Evolutionary conservation across 148 eudicot genomes (phyloP).

Genomic region (Fallopia convolvulus): DNA sequence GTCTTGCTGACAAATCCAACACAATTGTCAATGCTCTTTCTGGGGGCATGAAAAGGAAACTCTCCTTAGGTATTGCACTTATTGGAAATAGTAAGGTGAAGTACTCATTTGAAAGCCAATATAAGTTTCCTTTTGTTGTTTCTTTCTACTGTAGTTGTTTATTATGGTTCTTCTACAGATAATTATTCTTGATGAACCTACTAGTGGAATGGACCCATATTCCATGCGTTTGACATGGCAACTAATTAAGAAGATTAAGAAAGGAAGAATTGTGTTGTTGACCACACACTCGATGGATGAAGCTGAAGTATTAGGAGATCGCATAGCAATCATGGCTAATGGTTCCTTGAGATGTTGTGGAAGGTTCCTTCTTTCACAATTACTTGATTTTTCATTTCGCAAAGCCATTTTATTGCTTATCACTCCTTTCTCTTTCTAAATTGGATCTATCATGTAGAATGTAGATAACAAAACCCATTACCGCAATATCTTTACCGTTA

Average conservation of each 20-base stretch:
- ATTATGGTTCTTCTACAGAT: conserved; percentile 35
- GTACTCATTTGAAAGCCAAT: conserved; percentile 7
- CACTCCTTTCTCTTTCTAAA: not conserved
- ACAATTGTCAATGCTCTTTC: conserved; percentile 77
- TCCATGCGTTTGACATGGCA: conserved; percentile 99
- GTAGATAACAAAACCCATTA: not conserved
- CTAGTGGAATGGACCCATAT: conserved; percentile 99
- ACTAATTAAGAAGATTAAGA: conserved; percentile 73
- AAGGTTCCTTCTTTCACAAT: conserved; percentile 29
- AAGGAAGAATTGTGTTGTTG: conserved; percentile 83
- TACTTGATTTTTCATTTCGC: not conserved
- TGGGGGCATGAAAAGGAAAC: conserved; percentile 98
- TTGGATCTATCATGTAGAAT: not conserved
- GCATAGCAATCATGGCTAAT: conserved; percentile 98
- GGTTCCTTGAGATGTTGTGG: conserved; percentile 98
- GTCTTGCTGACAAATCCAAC: conserved; percentile 84
- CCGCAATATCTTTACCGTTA: not conserved
- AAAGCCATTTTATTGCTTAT: not conserved
- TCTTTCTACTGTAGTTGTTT: conserved; percentile 9
- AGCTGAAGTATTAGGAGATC: conserved; percentile 97
- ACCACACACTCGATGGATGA: conserved; percentile 99
- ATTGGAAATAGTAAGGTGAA: conserved; percentile 92
- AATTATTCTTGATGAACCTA: conserved; percentile 94
- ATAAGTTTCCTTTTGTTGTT: conserved; percentile 8
- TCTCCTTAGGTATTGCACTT: conserved; percentile 87